Percentiles rank a stretch among this genome's conserved stretches.
Evolutionary conservation across 257 asterid genomes (phyloP).

Genomic region (Petrea volubilis): DNA sequence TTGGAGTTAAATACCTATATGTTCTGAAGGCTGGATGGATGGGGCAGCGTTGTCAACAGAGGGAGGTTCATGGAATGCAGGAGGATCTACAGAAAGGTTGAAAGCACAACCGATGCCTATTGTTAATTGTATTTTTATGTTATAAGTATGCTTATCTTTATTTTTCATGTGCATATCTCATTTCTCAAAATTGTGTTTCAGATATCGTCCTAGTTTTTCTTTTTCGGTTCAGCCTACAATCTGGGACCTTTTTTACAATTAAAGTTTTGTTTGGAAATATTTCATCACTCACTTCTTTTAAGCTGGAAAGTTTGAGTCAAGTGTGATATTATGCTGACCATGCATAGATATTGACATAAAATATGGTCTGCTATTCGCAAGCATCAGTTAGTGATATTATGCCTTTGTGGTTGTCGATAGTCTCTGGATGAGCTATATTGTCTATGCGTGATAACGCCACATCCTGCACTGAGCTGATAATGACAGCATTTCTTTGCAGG

Average conservation of each 20-base stretch:
- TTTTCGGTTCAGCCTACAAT: conserved; percentile 3
- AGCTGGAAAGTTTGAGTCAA: conserved; percentile 11
- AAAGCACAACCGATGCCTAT: conserved; percentile 9
- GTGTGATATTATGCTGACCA: conserved; percentile 13
- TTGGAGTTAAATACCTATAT: conserved; percentile 24
- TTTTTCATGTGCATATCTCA: neutral
- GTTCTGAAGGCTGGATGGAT: conserved; percentile 60
- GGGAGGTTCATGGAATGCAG: conserved; percentile 58
- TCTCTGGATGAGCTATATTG: conserved; percentile 8
- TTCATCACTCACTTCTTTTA: neutral
- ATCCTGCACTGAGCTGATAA: conserved; percentile 18
- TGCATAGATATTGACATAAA: neutral
- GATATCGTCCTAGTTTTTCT: neutral
- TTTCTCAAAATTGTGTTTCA: neutral
- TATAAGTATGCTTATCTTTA: neutral
- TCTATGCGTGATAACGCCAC: neutral
- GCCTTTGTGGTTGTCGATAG: conserved; percentile 4
- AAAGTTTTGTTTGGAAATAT: neutral
- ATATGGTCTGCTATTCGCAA: neutral
- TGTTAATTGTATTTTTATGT: conserved; percentile 2
- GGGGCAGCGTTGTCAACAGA: conserved; percentile 48
- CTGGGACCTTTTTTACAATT: neutral
- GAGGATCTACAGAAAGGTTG: conserved; percentile 62
- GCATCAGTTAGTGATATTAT: neutral
- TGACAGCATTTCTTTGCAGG: conserved; percentile 46